Evolutionary conservation across 805 yeast genomes (phyloP), one percentile per base, ranked within the genome.

Genomic region (Pichia gijzeniarum): DNA sequence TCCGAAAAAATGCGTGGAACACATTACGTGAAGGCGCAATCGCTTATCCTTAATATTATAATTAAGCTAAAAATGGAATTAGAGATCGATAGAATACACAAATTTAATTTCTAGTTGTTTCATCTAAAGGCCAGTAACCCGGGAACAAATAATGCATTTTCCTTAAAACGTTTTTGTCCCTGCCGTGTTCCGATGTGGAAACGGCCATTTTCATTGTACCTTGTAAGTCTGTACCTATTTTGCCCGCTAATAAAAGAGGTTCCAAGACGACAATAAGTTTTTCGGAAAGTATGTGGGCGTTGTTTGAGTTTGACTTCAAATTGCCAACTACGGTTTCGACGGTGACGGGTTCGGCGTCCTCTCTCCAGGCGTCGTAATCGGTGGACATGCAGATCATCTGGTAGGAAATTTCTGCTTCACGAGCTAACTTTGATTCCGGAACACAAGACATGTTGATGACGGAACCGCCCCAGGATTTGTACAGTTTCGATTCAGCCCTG

Each of bases 361-460:
- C 95, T 61, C 89, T 85, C 99, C 99, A 93, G 20, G 99, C 95
- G 62, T 93, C 99, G 67, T 93, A 93, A 65, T 93, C 99, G 3
- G 99, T 93, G 1, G 95, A 83, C 99, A 93, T 93, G 68, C 99
- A 93, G 53, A 93, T 77, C 97, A 93, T 93, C 67, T 91, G 98
- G 68, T 93, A 93, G 25, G 95, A 76, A 53, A 93, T 82, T 67
- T 93, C 99, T 38, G 98, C 96, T 69, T 93, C 99, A 60, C 95
- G 79, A 3, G 99, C 99, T 52, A 93, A 76, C 64, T 93, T 93
- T 34, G 95, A 83, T 70, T 93, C 99, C n/a, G 99, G 99, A 48
- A 93, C 68, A 47, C 88, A 93, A 42, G 95, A 83, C 99, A 93
- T 93, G 71, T 93, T 93, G 64, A 93, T 93, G 45, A 93, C 95